These are phyloP conservation scores for Salix viminalis DNA, from an alignment of 345 rosid genomes.

Conservation along the genomic window DNA sequence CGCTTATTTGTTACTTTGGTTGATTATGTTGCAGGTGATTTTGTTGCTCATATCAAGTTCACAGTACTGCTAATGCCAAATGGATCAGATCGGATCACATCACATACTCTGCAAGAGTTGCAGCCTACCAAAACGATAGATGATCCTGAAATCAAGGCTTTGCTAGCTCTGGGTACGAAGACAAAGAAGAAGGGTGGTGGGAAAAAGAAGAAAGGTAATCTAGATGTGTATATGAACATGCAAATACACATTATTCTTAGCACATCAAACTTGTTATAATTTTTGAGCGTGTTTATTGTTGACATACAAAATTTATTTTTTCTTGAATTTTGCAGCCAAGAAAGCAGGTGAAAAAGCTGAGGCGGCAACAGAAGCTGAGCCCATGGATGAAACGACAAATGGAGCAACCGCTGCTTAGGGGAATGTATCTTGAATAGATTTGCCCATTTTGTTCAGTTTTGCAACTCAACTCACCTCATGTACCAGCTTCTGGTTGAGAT, in stretches of 20 bases:
- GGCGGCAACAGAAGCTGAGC: conserved; percentile 53
- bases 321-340: conserved; percentile 50
- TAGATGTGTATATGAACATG: not conserved
- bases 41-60: conserved; percentile 86
- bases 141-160: conserved; percentile 91
- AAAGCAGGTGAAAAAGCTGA: conserved; percentile 57
- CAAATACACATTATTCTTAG: not conserved
- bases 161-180: conserved; percentile 88
- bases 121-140: conserved; percentile 67
- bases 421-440: conserved; percentile 17
- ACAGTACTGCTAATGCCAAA: conserved; percentile 94
- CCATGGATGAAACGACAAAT: conserved; percentile 53
- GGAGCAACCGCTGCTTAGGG: conserved; percentile 40
- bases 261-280: not conserved
- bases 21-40: conserved; percentile 51
- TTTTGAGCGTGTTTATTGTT: not conserved
- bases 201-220: conserved; percentile 91
- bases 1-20: not conserved
- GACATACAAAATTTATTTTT: not conserved
- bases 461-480: conserved; percentile 27
- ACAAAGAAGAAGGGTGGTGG: conserved; percentile 97
- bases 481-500: conserved; percentile 29
- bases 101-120: conserved; percentile 74
- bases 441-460: conserved; percentile 42
- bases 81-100: conserved; percentile 86